Base-by-base conservation (phyloP, 352 stramenopile genomes). In the Globisporangium spiculum region DNA sequence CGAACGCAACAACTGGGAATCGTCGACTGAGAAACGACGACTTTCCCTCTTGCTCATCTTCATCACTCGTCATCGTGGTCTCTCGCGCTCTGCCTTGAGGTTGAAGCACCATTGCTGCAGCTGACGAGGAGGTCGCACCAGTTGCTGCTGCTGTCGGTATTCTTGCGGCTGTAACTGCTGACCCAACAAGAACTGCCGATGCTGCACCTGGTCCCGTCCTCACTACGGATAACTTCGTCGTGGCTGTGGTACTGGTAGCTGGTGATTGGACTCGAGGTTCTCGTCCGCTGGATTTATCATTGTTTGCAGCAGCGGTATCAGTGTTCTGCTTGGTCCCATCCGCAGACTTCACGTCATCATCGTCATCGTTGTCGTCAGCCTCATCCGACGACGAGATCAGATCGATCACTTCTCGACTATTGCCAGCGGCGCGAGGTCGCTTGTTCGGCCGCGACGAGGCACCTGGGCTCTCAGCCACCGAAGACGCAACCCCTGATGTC, bases 311-410 rank as follows among this genome's bases (percentile, higher is more conserved):
- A 52, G 44, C 9, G 6, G 18, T 2, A 52, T 24, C 18, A 52
- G 18, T 20, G 8, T 24, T 52, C 44, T 52, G 44, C 18, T 48
- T 24, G 9, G 26, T 14, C 5, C 61, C 50, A 38, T 60, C 22
- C 20, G n/a, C 62, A 20, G 20, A 30, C 5, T 27, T 54, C 9
- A 12, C 55, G 24, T 63, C 22, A 24, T 24, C 18, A 3, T 24
- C 22, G 12, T 26, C n/a, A 10, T 63, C 24, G 8, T 48, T 20
- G 0, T 66, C 55, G 1, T 62, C 53, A 9, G 63, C 68, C 7
- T 77, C 74, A n/a, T 80, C 74, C 36, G 73, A 70, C 5, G 73
- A 79, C 6, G 74, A 80, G 26, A 80, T 80, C 55, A 80, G 60
- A 64, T 77, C 74, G 30, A 80, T 80, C 20, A 80, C 54, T n/a